These are phyloP conservation scores for Talaromyces albobiverticillius DNA, from an alignment of 2,329 filamentous ascomycete species.

Conservation along the genomic window DNA sequence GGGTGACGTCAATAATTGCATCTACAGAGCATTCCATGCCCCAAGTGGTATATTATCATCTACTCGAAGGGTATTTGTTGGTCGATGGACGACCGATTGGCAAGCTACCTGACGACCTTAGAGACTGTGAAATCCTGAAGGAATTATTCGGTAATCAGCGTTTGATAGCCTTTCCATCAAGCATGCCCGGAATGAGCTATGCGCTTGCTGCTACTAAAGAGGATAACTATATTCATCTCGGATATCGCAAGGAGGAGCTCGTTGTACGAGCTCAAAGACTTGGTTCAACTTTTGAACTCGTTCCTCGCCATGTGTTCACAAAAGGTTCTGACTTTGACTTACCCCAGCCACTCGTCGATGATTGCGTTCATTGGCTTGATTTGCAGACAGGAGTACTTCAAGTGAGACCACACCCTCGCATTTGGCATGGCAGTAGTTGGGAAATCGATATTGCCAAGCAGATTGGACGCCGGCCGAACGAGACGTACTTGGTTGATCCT, in stretches of 20 bases:
- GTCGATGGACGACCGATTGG: constrained; percentile 50
- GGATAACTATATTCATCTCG: constrained; percentile 54
- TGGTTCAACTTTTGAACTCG: not conserved
- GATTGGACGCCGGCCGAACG: not conserved
- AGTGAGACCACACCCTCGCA: constrained; percentile 43
- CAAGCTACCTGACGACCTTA: constrained; percentile 53
- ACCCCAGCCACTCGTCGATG: constrained; percentile 48
- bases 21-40: constrained; percentile 27
- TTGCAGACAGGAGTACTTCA: constrained; percentile 47
- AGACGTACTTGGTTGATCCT: constrained; percentile 49
- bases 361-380: constrained; percentile 62
- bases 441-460: not conserved
- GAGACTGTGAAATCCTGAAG: constrained; percentile 40
- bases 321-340: constrained; percentile 43
- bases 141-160: constrained; percentile 55
- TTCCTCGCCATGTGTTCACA: not conserved
- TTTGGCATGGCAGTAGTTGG: not conserved
- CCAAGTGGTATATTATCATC: constrained; percentile 42
- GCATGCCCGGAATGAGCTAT: constrained; percentile 53
- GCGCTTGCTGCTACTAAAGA: constrained; percentile 36
- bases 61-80: constrained; percentile 48
- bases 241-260: not conserved
- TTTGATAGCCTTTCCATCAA: constrained; percentile 53
- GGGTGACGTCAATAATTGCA: not conserved
- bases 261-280: not conserved